phyloP scores from a whole-genome alignment of 108 stramenopile species.

The Licmophora abbreviata region DNA sequence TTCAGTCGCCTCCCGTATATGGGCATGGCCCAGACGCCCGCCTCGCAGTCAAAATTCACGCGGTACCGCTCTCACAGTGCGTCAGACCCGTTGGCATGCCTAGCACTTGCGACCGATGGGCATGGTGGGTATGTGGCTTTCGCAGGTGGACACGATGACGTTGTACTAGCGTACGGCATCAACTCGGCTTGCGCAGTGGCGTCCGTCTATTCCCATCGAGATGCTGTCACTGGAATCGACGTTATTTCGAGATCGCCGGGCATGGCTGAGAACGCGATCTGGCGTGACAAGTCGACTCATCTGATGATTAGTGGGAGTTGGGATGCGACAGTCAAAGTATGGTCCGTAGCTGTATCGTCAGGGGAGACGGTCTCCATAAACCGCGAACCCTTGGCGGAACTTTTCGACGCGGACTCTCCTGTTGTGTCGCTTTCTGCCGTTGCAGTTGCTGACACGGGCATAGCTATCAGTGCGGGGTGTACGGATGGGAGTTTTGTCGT shows the following conservation, averaged over 20 bases:
- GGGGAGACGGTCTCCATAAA: slow-evolving; percentile 56
- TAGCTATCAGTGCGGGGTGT: slow-evolving; percentile 44
- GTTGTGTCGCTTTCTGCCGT: slow-evolving; percentile 45
- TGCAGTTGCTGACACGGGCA: slow-evolving; percentile 19
- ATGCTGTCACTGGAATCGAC: slow-evolving; percentile 61
- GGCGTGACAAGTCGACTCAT: slow-evolving; percentile 44
- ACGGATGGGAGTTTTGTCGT: slow-evolving; percentile 58
- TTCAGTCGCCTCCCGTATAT: slow-evolving; percentile 29
- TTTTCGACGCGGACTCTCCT: slow-evolving; percentile 57
- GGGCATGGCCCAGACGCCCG: not conserved
- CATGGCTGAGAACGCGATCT: slow-evolving; percentile 25
- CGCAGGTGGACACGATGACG: slow-evolving; percentile 70
- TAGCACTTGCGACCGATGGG: slow-evolving; percentile 38
- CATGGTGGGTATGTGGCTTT: slow-evolving; percentile 51
- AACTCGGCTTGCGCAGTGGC: slow-evolving; percentile 62
- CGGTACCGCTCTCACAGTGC: slow-evolving; percentile 40
- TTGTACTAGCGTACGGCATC: slow-evolving; percentile 66
- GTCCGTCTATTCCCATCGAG: slow-evolving; percentile 59
- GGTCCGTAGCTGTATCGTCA: slow-evolving; percentile 43
- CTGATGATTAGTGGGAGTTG: slow-evolving; percentile 62
- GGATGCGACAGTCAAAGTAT: slow-evolving; percentile 71
- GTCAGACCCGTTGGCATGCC: slow-evolving; percentile 53
- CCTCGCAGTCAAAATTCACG: slow-evolving; percentile 24
- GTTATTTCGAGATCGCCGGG: slow-evolving; percentile 23
- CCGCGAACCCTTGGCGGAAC: slow-evolving; percentile 58